A percentile compares a stretch with the other conserved stretches of the same genome.
phyloP scores from a whole-genome alignment of 768 basidiomycete species.

The Termitomyces titanicus region DNA sequence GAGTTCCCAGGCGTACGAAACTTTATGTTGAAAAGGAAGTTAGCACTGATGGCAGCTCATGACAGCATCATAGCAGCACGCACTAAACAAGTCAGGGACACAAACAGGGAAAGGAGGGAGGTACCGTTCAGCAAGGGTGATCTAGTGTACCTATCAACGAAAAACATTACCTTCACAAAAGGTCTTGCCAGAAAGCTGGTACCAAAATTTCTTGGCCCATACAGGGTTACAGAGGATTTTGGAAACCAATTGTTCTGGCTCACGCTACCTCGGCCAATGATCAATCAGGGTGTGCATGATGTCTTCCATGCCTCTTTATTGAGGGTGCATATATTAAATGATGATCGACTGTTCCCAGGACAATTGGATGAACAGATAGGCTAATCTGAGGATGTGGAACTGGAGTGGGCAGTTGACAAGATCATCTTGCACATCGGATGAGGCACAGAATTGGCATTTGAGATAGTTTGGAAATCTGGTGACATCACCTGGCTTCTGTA shows the following conservation, averaged over 20 bases:
- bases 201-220: background rate
- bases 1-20: no score
- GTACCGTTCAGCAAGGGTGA: no score
- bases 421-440: background rate
- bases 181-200: no score
- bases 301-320: background rate
- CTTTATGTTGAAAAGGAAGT: no score
- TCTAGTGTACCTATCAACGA: no score
- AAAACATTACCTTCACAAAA: no score
- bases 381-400: background rate
- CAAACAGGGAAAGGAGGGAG: no score
- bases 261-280: background rate
- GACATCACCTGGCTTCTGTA: background rate
- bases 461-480: background rate
- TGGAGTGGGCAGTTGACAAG: background rate
- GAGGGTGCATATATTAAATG: background rate
- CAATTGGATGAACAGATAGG: no score
- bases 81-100: no score
- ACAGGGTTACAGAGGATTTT: background rate
- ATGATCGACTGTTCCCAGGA: background rate
- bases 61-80: no score
- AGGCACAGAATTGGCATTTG: background rate
- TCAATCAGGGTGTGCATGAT: background rate
- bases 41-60: no score
- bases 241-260: background rate